Evolutionary conservation across 768 basidiomycete species (phyloP), one percentile per base, ranked within the genome.

Genomic region (Guyanaporus albipodus): DNA sequence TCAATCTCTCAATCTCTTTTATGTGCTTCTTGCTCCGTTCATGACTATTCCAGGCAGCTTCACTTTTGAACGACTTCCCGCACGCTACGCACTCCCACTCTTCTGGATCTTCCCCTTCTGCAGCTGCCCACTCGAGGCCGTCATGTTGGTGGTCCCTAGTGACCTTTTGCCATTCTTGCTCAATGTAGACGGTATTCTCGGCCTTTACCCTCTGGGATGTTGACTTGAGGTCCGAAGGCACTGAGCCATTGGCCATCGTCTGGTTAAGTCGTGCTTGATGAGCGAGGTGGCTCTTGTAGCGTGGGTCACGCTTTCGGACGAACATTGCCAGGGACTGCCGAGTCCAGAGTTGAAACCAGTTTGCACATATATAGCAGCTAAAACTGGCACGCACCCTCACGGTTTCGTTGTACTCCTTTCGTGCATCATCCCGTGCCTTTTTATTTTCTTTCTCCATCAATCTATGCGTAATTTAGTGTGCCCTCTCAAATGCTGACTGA

Each of bases 81-180:
- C 96, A 99, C 8, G 84, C 94, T n/a, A 97, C 85, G 59, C 96
- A 99, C 63, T 95, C 93, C 84, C 87, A 92, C 60, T 88, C 87
- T 57, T 91, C 87, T 5, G 77, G 68, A 48, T 84, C 78, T 23
- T 79, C 80, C 6, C 80, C 82, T 61, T 85, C 87, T 2, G 77
- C 86, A 8, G 74, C 74, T 4, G 81, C 82, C 84, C 85, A 89
- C 50, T 90, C 85, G 5, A 86, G 70, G 57, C 89, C 89, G 22
- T 68, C 64, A 18, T 59, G 44, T 44, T 42, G 61, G 18, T 62
- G 41, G 52, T 59, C 9, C 48, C 38, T 62, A 44, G 78, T 70
- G 4, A 83, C 68, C 54, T 79, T 82, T 64, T 97, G 92, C 95
- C 95, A 97, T 17, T 85, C 85, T 64, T 96, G 95, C 53, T 88